Base-by-base conservation (phyloP, 1,284 basidiomycete genomes). In the Puccinia hordei region DNA sequence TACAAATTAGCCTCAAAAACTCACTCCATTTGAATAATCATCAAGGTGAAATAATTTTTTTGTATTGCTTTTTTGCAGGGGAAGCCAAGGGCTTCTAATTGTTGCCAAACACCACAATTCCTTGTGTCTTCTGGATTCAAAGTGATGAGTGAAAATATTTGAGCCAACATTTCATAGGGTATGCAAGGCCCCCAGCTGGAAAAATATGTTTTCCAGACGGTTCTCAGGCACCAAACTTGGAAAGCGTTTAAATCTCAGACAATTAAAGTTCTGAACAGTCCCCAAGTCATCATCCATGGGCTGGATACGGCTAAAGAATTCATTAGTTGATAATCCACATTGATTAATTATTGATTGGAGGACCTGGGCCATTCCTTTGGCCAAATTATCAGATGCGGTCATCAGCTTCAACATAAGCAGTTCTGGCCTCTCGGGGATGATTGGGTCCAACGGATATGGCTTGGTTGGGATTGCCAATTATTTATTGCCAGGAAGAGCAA, bases 301-400 rank as follows among this genome's bases (percentile, higher is more conserved):
- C 49, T 76, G 73, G 2, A 76, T 27, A 3, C 35, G 41, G 33
- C 38, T 27, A 53, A 33, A 59, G 63, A 76, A 76, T 17, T 66
- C 46, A 10, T 65, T 33, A 0, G 24, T 9, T 27, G 38, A 33
- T 10, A 76, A 49, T 8, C 73, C 73, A 9, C 49, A 15, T 46
- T 76, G 73, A 6, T 51, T 12, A 1, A 66, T 49, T 12, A 76
- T 17, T 8, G 59, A 30, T 33, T 76, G 35, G 24, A 76, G 35
- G 33, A 76, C 73, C n/a, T 65, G 73, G 10, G 61, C 73, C 51
- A 76, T 66, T 4, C 73, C 73, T 66, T 63, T 49, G 44, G 73
- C 73, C 4, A 61, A 76, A 61, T 66, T 66, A 24, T 76, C 61
- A 2, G 61, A 49, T n/a, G 59, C 73, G 33, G 44, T 33, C 73